phyloP scores from a whole-genome alignment of 2,329 filamentous ascomycete genomes.

The Penicillium verrucosum region DNA sequence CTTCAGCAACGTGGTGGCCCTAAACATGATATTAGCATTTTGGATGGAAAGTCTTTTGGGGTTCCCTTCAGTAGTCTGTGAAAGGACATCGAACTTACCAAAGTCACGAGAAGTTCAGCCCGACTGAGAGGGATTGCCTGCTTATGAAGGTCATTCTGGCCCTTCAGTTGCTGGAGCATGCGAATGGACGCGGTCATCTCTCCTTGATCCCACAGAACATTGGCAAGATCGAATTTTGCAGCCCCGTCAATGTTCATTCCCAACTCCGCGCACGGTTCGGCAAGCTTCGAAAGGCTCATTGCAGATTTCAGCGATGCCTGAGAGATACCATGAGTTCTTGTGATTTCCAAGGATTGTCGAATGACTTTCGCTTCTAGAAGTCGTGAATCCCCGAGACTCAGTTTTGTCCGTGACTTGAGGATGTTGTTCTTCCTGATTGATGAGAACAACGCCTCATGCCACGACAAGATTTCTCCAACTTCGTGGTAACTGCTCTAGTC shows the following conservation, averaged over 20 bases:
- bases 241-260: slow-evolving; percentile 74
- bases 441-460: slow-evolving; percentile 77
- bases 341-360: slow-evolving; percentile 69
- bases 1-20: slow-evolving; percentile 85
- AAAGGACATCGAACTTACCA: slow-evolving; percentile 47
- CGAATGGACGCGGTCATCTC: slow-evolving; percentile 85
- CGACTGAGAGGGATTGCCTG: slow-evolving; percentile 70
- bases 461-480: slow-evolving; percentile 75
- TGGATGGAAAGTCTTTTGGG: not conserved
- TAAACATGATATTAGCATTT: slow-evolving; percentile 23
- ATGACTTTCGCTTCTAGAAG: slow-evolving; percentile 74
- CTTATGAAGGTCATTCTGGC: slow-evolving; percentile 58
- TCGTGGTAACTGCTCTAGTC: slow-evolving; percentile 50
- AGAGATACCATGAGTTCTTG: slow-evolving; percentile 73
- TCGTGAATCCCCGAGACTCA: slow-evolving; percentile 63
- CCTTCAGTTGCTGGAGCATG: slow-evolving; percentile 74
- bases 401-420: slow-evolving; percentile 58
- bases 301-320: slow-evolving; percentile 86
- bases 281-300: slow-evolving; percentile 75
- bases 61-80: not conserved
- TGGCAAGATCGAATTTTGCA: slow-evolving; percentile 77
- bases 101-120: slow-evolving; percentile 78
- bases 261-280: slow-evolving; percentile 65
- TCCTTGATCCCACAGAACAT: slow-evolving; percentile 89
- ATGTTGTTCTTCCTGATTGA: slow-evolving; percentile 68